Evolutionary conservation across 805 yeast genomes (phyloP), one percentile per base, ranked within the genome.

Genomic region (Lipomyces yamanashiensis): DNA sequence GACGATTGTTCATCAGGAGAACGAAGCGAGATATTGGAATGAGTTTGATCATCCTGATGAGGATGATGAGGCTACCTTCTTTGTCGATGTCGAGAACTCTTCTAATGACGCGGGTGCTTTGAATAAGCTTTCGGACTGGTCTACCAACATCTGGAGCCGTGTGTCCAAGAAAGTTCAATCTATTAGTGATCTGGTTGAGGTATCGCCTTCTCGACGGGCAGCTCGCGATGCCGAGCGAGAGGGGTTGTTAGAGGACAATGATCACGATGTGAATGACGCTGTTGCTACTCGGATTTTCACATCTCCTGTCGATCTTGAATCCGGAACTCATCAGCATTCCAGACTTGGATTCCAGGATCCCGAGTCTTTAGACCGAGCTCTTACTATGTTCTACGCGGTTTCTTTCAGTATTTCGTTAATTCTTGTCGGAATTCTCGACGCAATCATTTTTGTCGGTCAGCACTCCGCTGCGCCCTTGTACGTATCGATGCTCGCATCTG

Each of bases 21-120:
- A 51, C 19, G 67, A 73, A 39, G 58, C 74, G 56, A 69, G 74
- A 52, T 86, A 86, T 72, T 86, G 89, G 89, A 86, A 86, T 70
- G 89, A 86, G 74, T 86, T 86, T 71, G 89, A 86, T 70, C 79
- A 86, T 69, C 84, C 87, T 0, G 89, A 85, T 62, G 83, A 75
- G 50, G 84, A 77, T 62, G 76, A 73, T 34, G 79, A 77, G 39
- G 72, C 68, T 7, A 70, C 69, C 9, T 62, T 74, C 28, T 70
- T 70, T 65, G 61, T 71, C 50, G 69, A 74, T 66, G 49, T 50
- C n/a, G 64, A 72, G 54, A 71, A 70, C 44, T 63, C 77, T 3
- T 72, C 74, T 8, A 64, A 65, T 40, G 61, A 74, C 64, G 44
- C 68, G 58, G 64, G 74, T 40, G 44, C 74, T 52, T 43, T 70